phyloP scores from a whole-genome alignment of 257 asterid species.

The Solanum piurae region DNA sequence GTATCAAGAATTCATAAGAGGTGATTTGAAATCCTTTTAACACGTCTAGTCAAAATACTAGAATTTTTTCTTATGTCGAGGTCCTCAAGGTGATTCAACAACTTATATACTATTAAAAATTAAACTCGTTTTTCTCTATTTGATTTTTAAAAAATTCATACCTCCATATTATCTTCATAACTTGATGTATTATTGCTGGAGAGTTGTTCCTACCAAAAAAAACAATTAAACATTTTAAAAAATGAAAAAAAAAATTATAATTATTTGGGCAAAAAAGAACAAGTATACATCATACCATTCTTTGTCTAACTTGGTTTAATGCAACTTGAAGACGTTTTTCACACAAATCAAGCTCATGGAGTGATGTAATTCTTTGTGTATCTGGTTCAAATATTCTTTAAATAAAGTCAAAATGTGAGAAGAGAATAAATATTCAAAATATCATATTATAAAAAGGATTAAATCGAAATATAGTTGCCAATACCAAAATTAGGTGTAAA shows the following conservation, averaged over 20 bases:
- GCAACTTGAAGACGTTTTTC: conserved; percentile 1
- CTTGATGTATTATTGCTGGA: not conserved
- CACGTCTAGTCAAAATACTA: not conserved
- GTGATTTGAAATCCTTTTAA: not conserved
- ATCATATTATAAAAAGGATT: too few species aligned
- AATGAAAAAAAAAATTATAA: too few species aligned
- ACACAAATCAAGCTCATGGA: not conserved
- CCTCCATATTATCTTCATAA: not conserved
- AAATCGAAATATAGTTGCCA: too few species aligned
- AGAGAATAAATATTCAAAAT: not conserved
- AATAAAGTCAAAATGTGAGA: not conserved
- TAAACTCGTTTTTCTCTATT: not conserved
- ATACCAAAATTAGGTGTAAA: too few species aligned
- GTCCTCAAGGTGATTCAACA: not conserved
- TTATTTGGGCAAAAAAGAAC: not conserved
- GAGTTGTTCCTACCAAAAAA: not conserved
- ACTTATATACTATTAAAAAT: not conserved
- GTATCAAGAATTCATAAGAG: not conserved
- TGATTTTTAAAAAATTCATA: not conserved
- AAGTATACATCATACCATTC: not conserved
- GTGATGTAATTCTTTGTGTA: not conserved
- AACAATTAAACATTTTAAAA: not conserved
- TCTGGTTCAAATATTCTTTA: conserved; percentile 5
- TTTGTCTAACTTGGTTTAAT: not conserved
- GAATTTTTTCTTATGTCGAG: not conserved